These are phyloP conservation scores for Lactifluus subvellereus DNA, from an alignment of 768 basidiomycete species.

Conservation along the genomic window DNA sequence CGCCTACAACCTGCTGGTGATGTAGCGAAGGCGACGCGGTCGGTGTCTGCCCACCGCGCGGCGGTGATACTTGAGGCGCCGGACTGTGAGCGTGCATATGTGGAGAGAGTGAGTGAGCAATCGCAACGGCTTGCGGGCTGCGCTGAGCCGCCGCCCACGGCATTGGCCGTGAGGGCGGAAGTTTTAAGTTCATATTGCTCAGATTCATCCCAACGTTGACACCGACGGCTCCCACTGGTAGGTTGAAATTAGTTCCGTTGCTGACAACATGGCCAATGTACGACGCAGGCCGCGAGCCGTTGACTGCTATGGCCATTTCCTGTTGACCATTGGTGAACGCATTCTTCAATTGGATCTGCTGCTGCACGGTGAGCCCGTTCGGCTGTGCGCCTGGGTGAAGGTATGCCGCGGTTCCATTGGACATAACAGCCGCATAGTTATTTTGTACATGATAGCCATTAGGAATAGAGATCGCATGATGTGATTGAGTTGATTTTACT, in stretches of 20 bases:
- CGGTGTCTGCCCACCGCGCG: conserved; percentile 29
- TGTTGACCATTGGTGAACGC: conserved; percentile 38
- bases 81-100: conserved; percentile 31
- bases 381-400: conserved; percentile 34
- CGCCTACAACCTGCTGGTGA: conserved; percentile 31
- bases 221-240: conserved; percentile 26
- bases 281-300: conserved; percentile 29
- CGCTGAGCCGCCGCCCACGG: conserved; percentile 34
- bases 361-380: conserved; percentile 46
- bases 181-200: conserved; percentile 42
- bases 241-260: conserved; percentile 38
- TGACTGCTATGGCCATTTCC: conserved; percentile 27
- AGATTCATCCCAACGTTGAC: conserved; percentile 33
- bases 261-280: conserved; percentile 37
- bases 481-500: conserved; percentile 46
- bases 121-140: conserved; percentile 27
- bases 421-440: conserved; percentile 41
- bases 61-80: conserved; percentile 30
- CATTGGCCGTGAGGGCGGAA: conserved; percentile 35
- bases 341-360: conserved; percentile 58
- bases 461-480: conserved; percentile 32
- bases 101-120: conserved; percentile 29
- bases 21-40: conserved; percentile 33
- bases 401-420: conserved; percentile 30
- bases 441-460: conserved; percentile 37